phyloP scores from a whole-genome alignment of 345 rosid species.

The Eucalyptus decipiens region DNA sequence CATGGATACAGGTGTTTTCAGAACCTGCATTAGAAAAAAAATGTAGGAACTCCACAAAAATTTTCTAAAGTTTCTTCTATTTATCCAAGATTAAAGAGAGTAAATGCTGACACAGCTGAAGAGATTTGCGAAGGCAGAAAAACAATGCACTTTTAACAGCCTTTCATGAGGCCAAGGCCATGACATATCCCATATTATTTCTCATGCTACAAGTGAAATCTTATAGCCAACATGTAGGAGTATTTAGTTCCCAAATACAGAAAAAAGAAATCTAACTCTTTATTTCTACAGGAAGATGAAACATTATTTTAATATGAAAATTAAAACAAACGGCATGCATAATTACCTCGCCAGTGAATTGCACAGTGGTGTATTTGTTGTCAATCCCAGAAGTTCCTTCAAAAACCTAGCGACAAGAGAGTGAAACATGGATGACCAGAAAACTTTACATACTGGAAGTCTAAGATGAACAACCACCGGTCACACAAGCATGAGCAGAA shows the following conservation, averaged over 20 bases:
- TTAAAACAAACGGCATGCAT: not conserved
- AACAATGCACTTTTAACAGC: not conserved
- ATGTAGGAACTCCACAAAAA: not conserved
- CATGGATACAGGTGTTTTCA: constrained; percentile 83
- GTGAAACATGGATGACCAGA: not conserved
- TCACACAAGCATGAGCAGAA: not conserved
- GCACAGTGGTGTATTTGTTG: constrained; percentile 85
- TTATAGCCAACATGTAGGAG: not conserved
- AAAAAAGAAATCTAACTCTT: not conserved
- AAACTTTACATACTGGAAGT: not conserved
- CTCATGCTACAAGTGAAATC: not conserved
- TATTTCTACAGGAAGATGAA: not conserved
- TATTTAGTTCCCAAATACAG: not conserved
- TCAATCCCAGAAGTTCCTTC: constrained; percentile 97
- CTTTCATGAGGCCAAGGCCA: not conserved
- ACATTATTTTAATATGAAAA: not conserved
- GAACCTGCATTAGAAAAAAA: constrained; percentile 31
- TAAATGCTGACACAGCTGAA: not conserved
- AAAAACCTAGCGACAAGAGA: constrained; percentile 39
- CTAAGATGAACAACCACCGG: not conserved
- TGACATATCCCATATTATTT: not conserved
- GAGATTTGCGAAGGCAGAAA: not conserved
- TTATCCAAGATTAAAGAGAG: not conserved
- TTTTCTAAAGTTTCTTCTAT: not conserved
- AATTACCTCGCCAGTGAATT: constrained; percentile 82